Evolutionary conservation across 306 rosid genomes (phyloP), one percentile per base, ranked within the genome.

Genomic region (Corylus avellana): DNA sequence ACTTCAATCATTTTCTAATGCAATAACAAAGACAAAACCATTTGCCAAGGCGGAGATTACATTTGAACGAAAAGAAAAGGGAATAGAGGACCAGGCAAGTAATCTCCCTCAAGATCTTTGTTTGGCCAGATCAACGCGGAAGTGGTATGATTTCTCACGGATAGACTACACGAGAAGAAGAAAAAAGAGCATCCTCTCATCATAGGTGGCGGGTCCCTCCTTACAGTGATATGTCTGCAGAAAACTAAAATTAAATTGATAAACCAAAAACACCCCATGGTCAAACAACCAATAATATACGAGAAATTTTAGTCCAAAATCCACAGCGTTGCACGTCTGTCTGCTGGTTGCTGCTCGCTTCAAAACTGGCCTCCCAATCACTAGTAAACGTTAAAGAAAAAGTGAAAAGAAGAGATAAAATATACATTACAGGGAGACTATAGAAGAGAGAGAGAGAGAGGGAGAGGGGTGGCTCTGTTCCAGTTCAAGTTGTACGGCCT

Each of bases 401-500:
- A 29, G 14, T 2, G 29, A 62, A 20, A 20, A 1, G 12, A 16
- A 8, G 20, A 14, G 27, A 22, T 13, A 39, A 39, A 3, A 53
- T 18, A 32, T 12, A 27, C 29, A 4, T 0, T 46, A 20, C 35
- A 3, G 17, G 18, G 54, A 51, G 22, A 12, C 46, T 17, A 29
- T 9, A 46, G 12, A 49, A 12, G 8, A n/a, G 12, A 25, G n/a
- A 72, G 10, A 7, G 54, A 17, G 58, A 17, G 58, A 8, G 61
- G 18, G 59, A 54, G 59, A 54, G 59, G 18, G 22, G 73, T 32
- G 81, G 9, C 59, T 14, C 22, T 17, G 5, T 7, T 54, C 20
- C 59, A 54, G 5, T 54, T 54, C 9, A 11, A 59, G 35, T 58
- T 58, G 73, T 63, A 66, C 77, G 75, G 62, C 51, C 72, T 75